Evolutionary conservation across 768 basidiomycete genomes (phyloP), one percentile per base, ranked within the genome.

Genomic region (Trichaptum fuscoviolaceum): DNA sequence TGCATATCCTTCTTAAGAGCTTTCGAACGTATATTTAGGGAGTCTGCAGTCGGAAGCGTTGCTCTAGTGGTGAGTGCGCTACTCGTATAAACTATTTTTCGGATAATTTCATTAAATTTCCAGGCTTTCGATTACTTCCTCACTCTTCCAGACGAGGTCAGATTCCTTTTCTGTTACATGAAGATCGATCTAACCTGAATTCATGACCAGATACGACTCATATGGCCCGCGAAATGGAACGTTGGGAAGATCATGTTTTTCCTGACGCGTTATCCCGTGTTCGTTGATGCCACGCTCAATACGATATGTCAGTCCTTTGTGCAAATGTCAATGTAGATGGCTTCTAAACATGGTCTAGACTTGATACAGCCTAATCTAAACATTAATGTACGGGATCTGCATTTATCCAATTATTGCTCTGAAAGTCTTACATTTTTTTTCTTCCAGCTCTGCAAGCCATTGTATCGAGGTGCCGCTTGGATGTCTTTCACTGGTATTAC

Each of bases 261-360:
- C 34, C 66, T 72, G n/a, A 67, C 71, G 62, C 73, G 74, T 35
- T 77, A 77, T 57, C 65, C 70, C 17, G 68, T 70, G 2, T 73
- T 74, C 36, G 25, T 74, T 25, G 73, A 76, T 58, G 35, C 63
- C n/a, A 23, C 26, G 20, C 26, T 69, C 57, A 58, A 63, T 59
- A 26, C 60, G 23, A 58, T 35, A 23, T 62, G 68, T 68, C 9
- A 24, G 68, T 69, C 57, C 10, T n/a, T n/a, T 18, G 26, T 23
- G n/a, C 36, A 9, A 20, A 23, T 18, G 17, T 42, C n/a, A 23
- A 30, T 24, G 30, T 42, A 5, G 36, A 18, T 26, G 36, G 63
- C 58, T 30, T 34, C 25, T 58, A 23, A 20, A 24, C 58, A 25
- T 61, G 20, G 7, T 30, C 2, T 62, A 65, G 57, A 59, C 35